Evolutionary conservation across 768 basidiomycete genomes (phyloP), one percentile per base, ranked within the genome.

Genomic region (Coprinopsis sp.): DNA sequence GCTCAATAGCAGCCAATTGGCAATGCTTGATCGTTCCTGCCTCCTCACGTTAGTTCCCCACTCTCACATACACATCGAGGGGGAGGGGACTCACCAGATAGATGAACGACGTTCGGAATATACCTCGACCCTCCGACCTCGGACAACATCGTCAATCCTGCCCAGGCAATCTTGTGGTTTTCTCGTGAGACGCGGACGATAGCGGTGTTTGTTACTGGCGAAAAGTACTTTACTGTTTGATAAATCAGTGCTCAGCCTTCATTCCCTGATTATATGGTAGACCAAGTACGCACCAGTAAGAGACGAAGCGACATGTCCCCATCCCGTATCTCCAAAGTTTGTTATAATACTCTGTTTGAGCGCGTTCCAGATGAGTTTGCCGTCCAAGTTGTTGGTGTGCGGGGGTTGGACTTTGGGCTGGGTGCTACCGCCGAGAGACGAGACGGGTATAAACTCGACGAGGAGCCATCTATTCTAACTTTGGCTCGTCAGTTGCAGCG

Each of bases 171-270:
- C 3, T 74, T 76, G 58, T 90, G 81, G 48, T 88, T 87, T 41
- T 90, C 88, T 44, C 92, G 72, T 24, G 84, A 84, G 23, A 92
- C 87, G 33, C 91, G 85, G 33, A 94, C 78, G 58, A 95, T 92
- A 55, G 85, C 89, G 0, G 93, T 70, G 52, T 84, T 82, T 2
- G 91, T 94, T 12, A 75, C 76, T 0, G 90, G 85, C 0, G 91
- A 93, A 54, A 82, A 89, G 56, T 94, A 94, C 62, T 92, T 91
- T 46, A 94, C 92, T 93, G 55, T 4, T 16, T 18, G 21, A 53
- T 12, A 29, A 22, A 27, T 41, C 12, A 28, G 8, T 21, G 11
- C 33, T 37, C 10, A 34, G 18, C 18, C 13, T 37, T 12, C 11
- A 18, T 23, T 24, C 12, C 13, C 6, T n/a, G 6, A 14, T 33